Conservation (phyloP, 352 stramenopile genomes). For the Phytophthora fragariaefolia region DNA sequence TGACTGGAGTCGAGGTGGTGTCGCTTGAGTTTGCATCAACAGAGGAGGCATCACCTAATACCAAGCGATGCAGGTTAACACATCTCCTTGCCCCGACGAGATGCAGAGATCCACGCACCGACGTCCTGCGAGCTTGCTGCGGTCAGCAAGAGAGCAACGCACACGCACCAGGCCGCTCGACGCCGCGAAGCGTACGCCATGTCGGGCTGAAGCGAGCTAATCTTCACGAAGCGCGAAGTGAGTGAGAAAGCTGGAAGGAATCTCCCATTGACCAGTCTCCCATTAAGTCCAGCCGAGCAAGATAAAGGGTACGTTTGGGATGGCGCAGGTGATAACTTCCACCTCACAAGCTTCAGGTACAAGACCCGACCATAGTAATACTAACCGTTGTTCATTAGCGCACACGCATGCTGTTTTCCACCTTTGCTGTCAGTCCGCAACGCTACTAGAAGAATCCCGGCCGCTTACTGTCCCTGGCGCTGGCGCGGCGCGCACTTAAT, state of each 20-base stretch:
- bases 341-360: no score
- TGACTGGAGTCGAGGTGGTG: slow-evolving; percentile 2
- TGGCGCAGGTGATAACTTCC: background rate
- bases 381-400: slow-evolving; percentile 36
- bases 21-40: slow-evolving; percentile 8
- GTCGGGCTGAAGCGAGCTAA: background rate
- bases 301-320: background rate
- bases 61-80: background rate
- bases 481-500: slow-evolving; percentile 94
- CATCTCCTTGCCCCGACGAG: background rate
- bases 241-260: background rate
- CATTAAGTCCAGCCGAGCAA: background rate
- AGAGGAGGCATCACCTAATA: slow-evolving; percentile 20
- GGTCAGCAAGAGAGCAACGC: background rate
- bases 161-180: background rate
- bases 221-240: background rate
- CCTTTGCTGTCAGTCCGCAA: slow-evolving; percentile 7
- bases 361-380: slow-evolving; percentile 20
- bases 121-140: slow-evolving; percentile 6
- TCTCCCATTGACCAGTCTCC: background rate
- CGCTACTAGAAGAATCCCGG: slow-evolving; percentile 14
- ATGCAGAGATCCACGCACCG: background rate
- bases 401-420: slow-evolving; percentile 20
- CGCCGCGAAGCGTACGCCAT: background rate
- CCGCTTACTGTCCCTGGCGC: slow-evolving; percentile 58